These are phyloP conservation scores for Eragrostis curvula DNA, from an alignment of 176 grass and related monocot species.

Conservation along the genomic window DNA sequence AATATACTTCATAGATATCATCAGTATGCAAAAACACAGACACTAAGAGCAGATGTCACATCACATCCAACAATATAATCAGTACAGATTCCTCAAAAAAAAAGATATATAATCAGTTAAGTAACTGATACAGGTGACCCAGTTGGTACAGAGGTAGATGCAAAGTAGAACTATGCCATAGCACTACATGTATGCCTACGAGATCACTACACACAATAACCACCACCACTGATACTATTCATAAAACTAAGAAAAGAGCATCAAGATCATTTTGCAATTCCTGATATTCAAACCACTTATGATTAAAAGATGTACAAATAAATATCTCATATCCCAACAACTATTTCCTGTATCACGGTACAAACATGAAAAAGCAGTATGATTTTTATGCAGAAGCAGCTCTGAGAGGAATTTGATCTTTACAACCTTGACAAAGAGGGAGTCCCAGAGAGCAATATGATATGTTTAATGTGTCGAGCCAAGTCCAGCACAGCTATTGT, in stretches of 20 bases:
- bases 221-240: not conserved
- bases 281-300: slow-evolving; percentile 1
- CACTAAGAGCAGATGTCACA: slow-evolving; percentile 30
- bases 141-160: not conserved
- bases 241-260: not conserved
- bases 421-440: slow-evolving; percentile 97
- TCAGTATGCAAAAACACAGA: slow-evolving; percentile 12
- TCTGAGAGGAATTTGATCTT: slow-evolving; percentile 35
- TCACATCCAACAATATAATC: slow-evolving; percentile 28
- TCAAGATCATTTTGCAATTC: slow-evolving; percentile 25
- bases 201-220: slow-evolving; percentile 13
- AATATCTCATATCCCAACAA: slow-evolving; percentile 17
- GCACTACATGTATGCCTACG: not conserved
- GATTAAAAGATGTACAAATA: not conserved
- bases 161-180: not conserved
- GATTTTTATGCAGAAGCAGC: slow-evolving; percentile 16
- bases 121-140: not conserved
- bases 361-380: not conserved
- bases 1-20: slow-evolving; percentile 12
- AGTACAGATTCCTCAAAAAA: too few species aligned
- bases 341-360: slow-evolving; percentile 26
- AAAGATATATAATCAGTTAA: too few species aligned
- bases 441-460: slow-evolving; percentile 92
- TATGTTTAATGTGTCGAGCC: slow-evolving; percentile 55
- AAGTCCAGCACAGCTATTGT: slow-evolving; percentile 80